phyloP scores from a whole-genome alignment of 176 grass and related monocot species.

The Triticum turgidum region DNA sequence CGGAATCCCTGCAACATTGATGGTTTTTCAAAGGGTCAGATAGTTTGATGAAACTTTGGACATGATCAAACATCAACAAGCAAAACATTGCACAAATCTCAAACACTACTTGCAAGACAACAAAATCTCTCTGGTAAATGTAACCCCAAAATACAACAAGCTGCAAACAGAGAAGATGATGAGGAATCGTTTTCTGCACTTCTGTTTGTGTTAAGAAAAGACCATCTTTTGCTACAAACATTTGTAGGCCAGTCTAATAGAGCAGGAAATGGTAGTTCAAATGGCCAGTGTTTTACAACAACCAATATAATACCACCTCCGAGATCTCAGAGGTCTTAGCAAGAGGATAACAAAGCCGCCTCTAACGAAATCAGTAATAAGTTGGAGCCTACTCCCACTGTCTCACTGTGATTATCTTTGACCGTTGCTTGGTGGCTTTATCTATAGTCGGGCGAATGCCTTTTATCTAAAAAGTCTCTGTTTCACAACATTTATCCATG shows the following conservation, averaged over 20 bases:
- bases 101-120: neutral
- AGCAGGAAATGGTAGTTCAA: slow-evolving; percentile 4
- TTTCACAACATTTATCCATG: neutral
- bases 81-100: neutral
- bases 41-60: neutral
- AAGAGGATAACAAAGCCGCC: neutral
- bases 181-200: neutral
- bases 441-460: too few species aligned
- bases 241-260: neutral
- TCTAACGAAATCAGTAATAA: neutral
- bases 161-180: neutral
- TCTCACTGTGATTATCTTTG: neutral
- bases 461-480: neutral
- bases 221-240: neutral
- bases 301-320: neutral
- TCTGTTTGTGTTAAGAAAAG: neutral
- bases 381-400: neutral
- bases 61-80: slow-evolving; percentile 20
- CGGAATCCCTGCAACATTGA: slow-evolving; percentile 72
- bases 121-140: neutral
- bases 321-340: neutral
- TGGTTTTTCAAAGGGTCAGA: neutral
- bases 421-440: too few species aligned
- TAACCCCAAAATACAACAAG: neutral
- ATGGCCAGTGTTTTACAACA: neutral